A percentile compares a stretch with the other conserved stretches of the same genome.
phyloP scores from a whole-genome alignment of 1,284 basidiomycete species.

The Fomitopsis betulina region DNA sequence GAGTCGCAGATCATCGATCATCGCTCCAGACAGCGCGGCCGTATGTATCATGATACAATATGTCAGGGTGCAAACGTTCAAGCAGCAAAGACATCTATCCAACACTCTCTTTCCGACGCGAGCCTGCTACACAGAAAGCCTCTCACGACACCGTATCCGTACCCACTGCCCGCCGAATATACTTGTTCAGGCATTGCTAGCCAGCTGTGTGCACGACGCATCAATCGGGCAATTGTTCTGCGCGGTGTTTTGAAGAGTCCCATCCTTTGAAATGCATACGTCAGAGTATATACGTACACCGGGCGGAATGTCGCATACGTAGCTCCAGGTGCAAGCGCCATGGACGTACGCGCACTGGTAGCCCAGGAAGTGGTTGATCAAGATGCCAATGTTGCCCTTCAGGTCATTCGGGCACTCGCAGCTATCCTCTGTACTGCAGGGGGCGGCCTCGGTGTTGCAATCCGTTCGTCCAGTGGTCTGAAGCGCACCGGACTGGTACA shows the following conservation, averaged over 20 bases:
- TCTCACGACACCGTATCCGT: too few relatives aligned
- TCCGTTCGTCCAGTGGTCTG: constrained; percentile 20
- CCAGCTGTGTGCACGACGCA: constrained; percentile 8
- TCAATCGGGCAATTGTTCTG: constrained; percentile 17
- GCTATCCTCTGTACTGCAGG: constrained; percentile 15
- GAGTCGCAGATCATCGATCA: too few relatives aligned
- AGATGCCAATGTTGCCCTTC: constrained; percentile 16
- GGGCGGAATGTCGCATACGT: constrained; percentile 9
- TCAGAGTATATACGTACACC: too few relatives aligned
- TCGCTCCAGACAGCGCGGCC: too few relatives aligned
- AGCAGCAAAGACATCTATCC: too few relatives aligned
- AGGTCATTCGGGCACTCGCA: constrained; percentile 18
- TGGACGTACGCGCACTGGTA: constrained; percentile 23
- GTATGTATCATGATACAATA: too few relatives aligned
- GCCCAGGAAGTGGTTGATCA: constrained; percentile 23
- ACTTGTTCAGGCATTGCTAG: constrained; percentile 3
- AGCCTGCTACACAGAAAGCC: too few relatives aligned
- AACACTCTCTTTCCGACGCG: too few relatives aligned
- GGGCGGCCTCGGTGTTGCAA: constrained; percentile 14
- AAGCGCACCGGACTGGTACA: constrained; percentile 15
- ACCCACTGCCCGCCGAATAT: too few relatives aligned
- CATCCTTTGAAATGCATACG: constrained; percentile 3
- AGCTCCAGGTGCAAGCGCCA: constrained; percentile 24
- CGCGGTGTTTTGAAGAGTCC: constrained; percentile 12
- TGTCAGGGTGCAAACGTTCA: too few relatives aligned